These are phyloP conservation scores for Jamesozyma spencerorum DNA, from an alignment of 805 yeast species.

Conservation along the genomic window DNA sequence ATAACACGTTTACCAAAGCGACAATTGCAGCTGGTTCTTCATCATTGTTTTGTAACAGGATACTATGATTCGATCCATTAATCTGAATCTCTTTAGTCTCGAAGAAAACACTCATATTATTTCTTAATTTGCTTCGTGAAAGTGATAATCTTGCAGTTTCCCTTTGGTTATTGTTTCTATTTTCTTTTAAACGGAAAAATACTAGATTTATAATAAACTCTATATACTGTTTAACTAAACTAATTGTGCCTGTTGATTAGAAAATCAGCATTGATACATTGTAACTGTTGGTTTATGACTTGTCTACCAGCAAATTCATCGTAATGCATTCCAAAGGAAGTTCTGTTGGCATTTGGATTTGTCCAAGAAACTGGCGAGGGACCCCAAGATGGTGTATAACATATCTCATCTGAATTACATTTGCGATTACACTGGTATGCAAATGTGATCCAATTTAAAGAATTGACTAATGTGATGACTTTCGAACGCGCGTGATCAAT, in stretches of 20 bases:
- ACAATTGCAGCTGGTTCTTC: slow-evolving; percentile 80
- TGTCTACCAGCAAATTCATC: slow-evolving; percentile 12
- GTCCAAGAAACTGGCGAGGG: slow-evolving; percentile 46
- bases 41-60: slow-evolving; percentile 54
- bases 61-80: slow-evolving; percentile 35
- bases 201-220: no score
- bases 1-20: slow-evolving; percentile 62
- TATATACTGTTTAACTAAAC: no score
- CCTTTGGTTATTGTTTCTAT: background rate
- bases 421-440: slow-evolving; percentile 34
- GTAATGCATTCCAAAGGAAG: slow-evolving; percentile 13
- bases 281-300: slow-evolving; percentile 14
- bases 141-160: no score
- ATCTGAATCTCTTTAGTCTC: slow-evolving; percentile 20
- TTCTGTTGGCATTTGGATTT: slow-evolving; percentile 4
- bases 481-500: slow-evolving; percentile 4
- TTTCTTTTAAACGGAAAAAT: no score
- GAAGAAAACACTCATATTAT: slow-evolving; percentile 15
- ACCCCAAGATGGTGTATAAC: slow-evolving; percentile 55
- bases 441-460: slow-evolving; percentile 35
- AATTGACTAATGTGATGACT: slow-evolving; percentile 17
- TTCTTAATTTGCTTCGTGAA: background rate
- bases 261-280: slow-evolving; percentile 15
- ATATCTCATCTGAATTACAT: slow-evolving; percentile 41
- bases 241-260: background rate